Evolutionary conservation across 495 filamentous ascomycete species (phyloP), one percentile per base, ranked within the genome.

Genomic region (Penicillium desertorum): DNA sequence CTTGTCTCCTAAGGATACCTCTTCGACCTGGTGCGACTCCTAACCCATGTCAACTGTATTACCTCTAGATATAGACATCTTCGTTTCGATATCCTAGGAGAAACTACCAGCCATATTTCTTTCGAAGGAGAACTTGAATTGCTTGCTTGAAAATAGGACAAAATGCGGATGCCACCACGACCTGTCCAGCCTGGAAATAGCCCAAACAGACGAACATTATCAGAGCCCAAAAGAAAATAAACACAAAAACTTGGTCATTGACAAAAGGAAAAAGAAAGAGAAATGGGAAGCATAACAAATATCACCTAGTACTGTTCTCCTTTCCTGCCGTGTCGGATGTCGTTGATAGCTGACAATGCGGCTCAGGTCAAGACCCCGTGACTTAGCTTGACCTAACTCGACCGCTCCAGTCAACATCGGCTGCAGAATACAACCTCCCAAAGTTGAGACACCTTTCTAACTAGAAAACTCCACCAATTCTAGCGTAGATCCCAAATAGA

Each of bases 311-410:
- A n/a, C 6, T 39, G 6, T 39, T 17, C 29, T 32, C 17, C 27
- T 19, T 30, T 48, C n/a, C 25, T 30, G 23, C 11, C 8, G 11
- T 19, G 16, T 17, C 6, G 16, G 44, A 46, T 46, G 44, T 10
- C 29, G 25, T 46, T 16, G 0, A 8, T 4, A 27, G 7, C 12
- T 29, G 44, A 1, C 16, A 5, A n/a, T 46, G 44, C 20, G 23
- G 25, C 23, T 47, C 27, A 19, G 16, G 16, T 30, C 45, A n/a
- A 37, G 14, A n/a, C 14, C 34, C 34, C 45, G 45, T 48, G 45
- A 20, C 45, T 34, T 48, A 5, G 27, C 45, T 48, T 48, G 29
- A 48, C 45, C 45, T 47, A 47, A 47, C n/a, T 47, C n/a, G 25
- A 17, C 45, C 16, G 27, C 3, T 16, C 25, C 3, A 39, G 36